phyloP scores from a whole-genome alignment of 2,329 filamentous ascomycete genomes.

The Venturia effusa region DNA sequence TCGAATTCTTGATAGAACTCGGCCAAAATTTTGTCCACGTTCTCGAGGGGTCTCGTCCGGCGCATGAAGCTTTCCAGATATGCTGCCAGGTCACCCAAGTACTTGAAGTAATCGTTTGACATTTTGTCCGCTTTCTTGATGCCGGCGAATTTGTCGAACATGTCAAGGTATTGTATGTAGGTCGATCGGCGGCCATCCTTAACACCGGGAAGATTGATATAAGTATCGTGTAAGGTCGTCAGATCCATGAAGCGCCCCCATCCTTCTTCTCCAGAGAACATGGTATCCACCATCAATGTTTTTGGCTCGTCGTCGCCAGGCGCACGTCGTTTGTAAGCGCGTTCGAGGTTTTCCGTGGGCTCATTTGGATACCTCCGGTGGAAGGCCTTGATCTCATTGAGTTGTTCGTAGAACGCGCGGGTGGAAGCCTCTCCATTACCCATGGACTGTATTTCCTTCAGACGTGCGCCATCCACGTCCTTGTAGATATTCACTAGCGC shows the following conservation, averaged over 20 bases:
- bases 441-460: slow-evolving; percentile 73
- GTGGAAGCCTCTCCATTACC: slow-evolving; percentile 73
- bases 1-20: slow-evolving; percentile 78
- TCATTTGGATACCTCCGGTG: slow-evolving; percentile 89
- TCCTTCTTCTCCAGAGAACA: slow-evolving; percentile 93
- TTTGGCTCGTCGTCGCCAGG: slow-evolving; percentile 49
- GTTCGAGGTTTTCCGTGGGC: slow-evolving; percentile 88
- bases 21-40: slow-evolving; percentile 65
- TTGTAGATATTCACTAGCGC: slow-evolving; percentile 75
- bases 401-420: slow-evolving; percentile 81
- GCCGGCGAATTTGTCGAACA: slow-evolving; percentile 79
- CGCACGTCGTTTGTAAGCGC: slow-evolving; percentile 68
- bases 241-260: slow-evolving; percentile 91
- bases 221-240: slow-evolving; percentile 72
- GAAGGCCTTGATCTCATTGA: slow-evolving; percentile 72
- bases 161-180: slow-evolving; percentile 87
- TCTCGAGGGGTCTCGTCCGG: slow-evolving; percentile 73
- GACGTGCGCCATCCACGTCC: slow-evolving; percentile 60
- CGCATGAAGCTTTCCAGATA: slow-evolving; percentile 87
- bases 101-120: slow-evolving; percentile 86
- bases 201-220: slow-evolving; percentile 76
- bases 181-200: slow-evolving; percentile 56
- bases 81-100: slow-evolving; percentile 65
- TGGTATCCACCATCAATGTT: slow-evolving; percentile 65
- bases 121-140: slow-evolving; percentile 75